Evolutionary conservation across 805 yeast species (phyloP).

Genomic region (Ogataea populi-albae): DNA sequence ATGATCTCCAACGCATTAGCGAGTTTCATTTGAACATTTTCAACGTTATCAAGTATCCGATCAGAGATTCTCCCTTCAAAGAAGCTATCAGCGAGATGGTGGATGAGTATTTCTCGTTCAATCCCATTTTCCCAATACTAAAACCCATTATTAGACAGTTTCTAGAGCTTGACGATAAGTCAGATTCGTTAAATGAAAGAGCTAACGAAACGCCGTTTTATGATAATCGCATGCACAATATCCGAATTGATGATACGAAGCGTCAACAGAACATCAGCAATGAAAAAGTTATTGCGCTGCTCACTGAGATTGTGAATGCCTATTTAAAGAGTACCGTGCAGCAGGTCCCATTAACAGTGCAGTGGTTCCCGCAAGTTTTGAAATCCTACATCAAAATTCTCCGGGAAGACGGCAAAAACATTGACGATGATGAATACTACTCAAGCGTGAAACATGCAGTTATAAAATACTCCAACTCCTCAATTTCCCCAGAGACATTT

Average conservation of each 20-base stretch:
- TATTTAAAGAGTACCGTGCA: slow-evolving; percentile 3
- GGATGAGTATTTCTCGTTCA: slow-evolving; percentile 21
- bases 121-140: slow-evolving; percentile 29
- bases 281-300: slow-evolving; percentile 3
- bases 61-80: slow-evolving; percentile 4
- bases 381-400: slow-evolving; percentile 20
- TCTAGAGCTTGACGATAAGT: slow-evolving; percentile 4
- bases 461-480: slow-evolving; percentile 16
- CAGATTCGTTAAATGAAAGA: neutral
- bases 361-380: slow-evolving; percentile 28
- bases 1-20: slow-evolving; percentile 19
- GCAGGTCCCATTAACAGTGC: slow-evolving; percentile 14
- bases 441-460: slow-evolving; percentile 18
- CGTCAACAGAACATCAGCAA: neutral
- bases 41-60: slow-evolving; percentile 18
- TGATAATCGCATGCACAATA: neutral
- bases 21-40: slow-evolving; percentile 20
- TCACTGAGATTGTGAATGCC: slow-evolving; percentile 8
- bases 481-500: slow-evolving; percentile 16
- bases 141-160: slow-evolving; percentile 18
- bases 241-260: neutral
- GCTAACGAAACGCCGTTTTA: neutral
- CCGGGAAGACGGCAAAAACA: slow-evolving; percentile 10
- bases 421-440: slow-evolving; percentile 23
- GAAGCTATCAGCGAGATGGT: slow-evolving; percentile 9